Percentiles rank a stretch among this genome's conserved stretches.
Conservation (phyloP, 1,284 basidiomycete genomes). For the Cutaneotrichosporon sp. region DNA sequence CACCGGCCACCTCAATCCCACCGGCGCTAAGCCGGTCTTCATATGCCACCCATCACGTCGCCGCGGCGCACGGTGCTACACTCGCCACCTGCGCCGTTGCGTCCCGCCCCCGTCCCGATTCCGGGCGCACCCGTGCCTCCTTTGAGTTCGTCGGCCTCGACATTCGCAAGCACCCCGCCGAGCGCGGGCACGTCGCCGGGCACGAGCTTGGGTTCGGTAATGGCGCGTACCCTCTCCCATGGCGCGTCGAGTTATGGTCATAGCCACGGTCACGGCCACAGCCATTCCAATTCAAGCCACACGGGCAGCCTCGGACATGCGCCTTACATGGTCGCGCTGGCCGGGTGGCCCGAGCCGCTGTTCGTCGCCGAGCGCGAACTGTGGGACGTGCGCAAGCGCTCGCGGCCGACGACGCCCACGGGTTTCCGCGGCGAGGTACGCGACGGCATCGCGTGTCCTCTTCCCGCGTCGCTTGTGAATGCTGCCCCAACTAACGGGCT, state of each 20-base stretch:
- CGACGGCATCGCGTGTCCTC: constrained; percentile 19
- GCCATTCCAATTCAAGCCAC: not conserved
- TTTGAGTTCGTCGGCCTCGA: not conserved
- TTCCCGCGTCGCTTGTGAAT: constrained; percentile 10
- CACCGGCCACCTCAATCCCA: not conserved
- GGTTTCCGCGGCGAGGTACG: constrained; percentile 22
- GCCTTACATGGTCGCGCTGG: constrained; percentile 42
- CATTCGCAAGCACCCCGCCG: constrained; percentile 1
- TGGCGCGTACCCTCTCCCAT: constrained; percentile 3
- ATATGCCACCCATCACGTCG: constrained; percentile 25
- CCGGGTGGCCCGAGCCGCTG: constrained; percentile 44
- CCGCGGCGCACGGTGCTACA: constrained; percentile 18
- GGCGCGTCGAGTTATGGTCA: not conserved
- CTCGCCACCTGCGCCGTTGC: constrained; percentile 9
- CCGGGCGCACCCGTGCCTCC: not conserved
- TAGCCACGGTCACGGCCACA: not conserved
- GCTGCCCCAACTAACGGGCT: constrained; percentile 2
- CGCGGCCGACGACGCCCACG: constrained; percentile 21
- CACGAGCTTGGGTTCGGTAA: not conserved
- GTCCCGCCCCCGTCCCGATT: constrained; percentile 13
- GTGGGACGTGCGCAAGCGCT: constrained; percentile 23
- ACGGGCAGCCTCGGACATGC: constrained; percentile 13
- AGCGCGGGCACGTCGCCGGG: constrained; percentile 6
- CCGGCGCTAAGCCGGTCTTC: not conserved
- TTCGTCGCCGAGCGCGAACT: constrained; percentile 30